phyloP scores from a whole-genome alignment of 1,139 yeast species.

The Lodderomyces margitis region DNA sequence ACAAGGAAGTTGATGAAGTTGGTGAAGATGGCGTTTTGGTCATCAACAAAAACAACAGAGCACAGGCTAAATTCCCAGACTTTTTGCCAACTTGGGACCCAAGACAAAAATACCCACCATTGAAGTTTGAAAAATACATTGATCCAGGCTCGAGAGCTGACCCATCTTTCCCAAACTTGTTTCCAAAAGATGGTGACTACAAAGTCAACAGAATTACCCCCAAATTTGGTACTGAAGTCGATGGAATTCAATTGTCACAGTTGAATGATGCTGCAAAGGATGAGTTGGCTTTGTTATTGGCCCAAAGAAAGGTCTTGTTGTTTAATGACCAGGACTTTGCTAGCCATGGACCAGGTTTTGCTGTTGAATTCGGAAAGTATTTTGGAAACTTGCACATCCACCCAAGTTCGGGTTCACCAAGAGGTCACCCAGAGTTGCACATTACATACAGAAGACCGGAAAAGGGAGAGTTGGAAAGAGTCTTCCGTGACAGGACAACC shows the following conservation, averaged over 20 bases:
- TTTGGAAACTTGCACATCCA: conserved; percentile 35
- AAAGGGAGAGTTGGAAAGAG: conserved; percentile 20
- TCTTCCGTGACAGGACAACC: conserved; percentile 20
- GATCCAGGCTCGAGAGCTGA: conserved; percentile 52
- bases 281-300: conserved; percentile 32
- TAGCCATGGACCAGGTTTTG: conserved; percentile 29
- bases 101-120: conserved; percentile 39
- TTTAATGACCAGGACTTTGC: conserved; percentile 34
- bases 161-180: conserved; percentile 25
- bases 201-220: conserved; percentile 25
- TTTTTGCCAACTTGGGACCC: conserved; percentile 57
- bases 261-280: conserved; percentile 31
- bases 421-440: conserved; percentile 27
- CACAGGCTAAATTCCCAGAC: conserved; percentile 34
- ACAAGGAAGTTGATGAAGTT: conserved; percentile 38
- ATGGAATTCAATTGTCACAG: conserved; percentile 32
- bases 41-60: conserved; percentile 27
- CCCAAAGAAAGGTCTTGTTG: conserved; percentile 30
- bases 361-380: conserved; percentile 27
- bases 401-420: conserved; percentile 28
- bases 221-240: conserved; percentile 32
- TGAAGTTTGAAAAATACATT: conserved; percentile 45
- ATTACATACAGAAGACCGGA: conserved; percentile 32
- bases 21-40: conserved; percentile 37
- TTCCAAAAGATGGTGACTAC: conserved; percentile 21